phyloP scores from a whole-genome alignment of 805 yeast genomes.

The Suhomyces prunicola region DNA sequence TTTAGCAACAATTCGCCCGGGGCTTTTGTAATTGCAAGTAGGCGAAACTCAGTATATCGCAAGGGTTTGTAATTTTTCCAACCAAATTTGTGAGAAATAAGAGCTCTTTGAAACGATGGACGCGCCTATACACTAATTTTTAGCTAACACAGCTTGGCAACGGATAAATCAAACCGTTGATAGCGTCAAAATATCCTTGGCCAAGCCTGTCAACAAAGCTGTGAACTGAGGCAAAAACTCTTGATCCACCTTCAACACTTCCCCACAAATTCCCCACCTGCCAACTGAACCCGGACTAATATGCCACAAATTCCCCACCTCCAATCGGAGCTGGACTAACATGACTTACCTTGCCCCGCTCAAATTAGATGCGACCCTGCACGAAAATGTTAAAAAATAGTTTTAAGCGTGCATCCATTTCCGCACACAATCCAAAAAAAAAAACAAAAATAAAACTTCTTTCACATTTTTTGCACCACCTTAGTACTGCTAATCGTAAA shows the following conservation, averaged over 20 bases:
- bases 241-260: background rate
- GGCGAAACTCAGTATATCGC: background rate
- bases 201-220: background rate
- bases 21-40: background rate
- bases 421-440: background rate
- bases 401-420: background rate
- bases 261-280: background rate
- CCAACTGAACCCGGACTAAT: background rate
- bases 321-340: background rate
- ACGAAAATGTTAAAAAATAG: background rate
- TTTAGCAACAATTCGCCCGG: background rate
- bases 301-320: background rate
- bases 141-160: background rate
- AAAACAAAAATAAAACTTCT: background rate
- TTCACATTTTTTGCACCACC: background rate
- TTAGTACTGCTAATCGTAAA: background rate
- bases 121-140: background rate
- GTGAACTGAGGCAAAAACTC: background rate
- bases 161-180: background rate
- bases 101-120: background rate
- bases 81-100: background rate
- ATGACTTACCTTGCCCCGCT: background rate
- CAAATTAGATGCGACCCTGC: background rate
- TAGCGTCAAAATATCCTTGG: background rate
- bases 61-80: background rate